These are phyloP conservation scores for Bipolaris bicolor DNA, from an alignment of 2,329 filamentous ascomycete genomes.

Conservation along the genomic window DNA sequence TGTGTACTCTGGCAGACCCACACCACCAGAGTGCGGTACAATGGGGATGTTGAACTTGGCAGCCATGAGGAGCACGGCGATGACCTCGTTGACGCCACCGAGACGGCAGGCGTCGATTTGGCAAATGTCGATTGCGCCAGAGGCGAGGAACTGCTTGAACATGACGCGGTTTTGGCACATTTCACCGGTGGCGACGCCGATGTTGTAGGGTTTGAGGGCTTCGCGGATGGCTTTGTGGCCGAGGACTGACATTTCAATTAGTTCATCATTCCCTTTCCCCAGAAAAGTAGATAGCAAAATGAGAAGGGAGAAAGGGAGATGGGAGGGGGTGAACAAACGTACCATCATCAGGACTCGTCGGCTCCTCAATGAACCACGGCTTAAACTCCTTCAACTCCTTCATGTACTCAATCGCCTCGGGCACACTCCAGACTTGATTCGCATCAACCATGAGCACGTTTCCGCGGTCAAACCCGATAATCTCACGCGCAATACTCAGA, in stretches of 20 bases:
- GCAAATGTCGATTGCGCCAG: slow-evolving; percentile 82
- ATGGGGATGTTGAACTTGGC: slow-evolving; percentile 80
- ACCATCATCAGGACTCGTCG: slow-evolving; percentile 82
- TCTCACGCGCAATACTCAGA: slow-evolving; percentile 74
- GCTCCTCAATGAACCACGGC: slow-evolving; percentile 95
- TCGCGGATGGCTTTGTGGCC: slow-evolving; percentile 86
- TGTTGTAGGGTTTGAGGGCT: slow-evolving; percentile 73
- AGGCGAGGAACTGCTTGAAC: slow-evolving; percentile 87
- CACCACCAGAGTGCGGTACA: slow-evolving; percentile 87
- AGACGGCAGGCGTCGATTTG: slow-evolving; percentile 91
- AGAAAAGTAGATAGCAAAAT: not conserved
- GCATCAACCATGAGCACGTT: slow-evolving; percentile 93
- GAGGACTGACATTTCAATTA: slow-evolving; percentile 63
- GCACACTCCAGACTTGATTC: slow-evolving; percentile 91
- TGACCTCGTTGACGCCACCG: slow-evolving; percentile 88
- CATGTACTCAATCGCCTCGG: slow-evolving; percentile 89
- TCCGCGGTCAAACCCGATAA: slow-evolving; percentile 81
- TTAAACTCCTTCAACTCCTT: slow-evolving; percentile 79
- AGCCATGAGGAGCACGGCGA: slow-evolving; percentile 87
- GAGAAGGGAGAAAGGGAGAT: not conserved
- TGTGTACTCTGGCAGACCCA: slow-evolving; percentile 91
- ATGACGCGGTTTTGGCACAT: slow-evolving; percentile 96
- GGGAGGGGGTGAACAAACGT: slow-evolving; percentile 11
- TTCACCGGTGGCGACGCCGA: slow-evolving; percentile 89
- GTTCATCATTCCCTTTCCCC: not conserved